Evolutionary conservation across 305 asterid genomes (phyloP).

Genomic region (Fraxinus sp.): DNA sequence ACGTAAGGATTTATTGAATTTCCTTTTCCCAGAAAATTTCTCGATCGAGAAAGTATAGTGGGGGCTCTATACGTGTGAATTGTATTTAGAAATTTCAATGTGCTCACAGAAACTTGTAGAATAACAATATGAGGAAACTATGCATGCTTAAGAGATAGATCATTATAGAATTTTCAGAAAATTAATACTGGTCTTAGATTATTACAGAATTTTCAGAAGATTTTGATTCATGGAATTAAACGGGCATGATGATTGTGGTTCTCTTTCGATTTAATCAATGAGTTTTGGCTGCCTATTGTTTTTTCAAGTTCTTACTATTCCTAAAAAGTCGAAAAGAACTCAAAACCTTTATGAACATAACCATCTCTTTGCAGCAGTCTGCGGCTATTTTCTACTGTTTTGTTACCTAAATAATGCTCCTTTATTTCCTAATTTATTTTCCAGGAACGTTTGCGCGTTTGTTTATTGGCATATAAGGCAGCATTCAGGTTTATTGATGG

Average conservation of each 20-base stretch:
- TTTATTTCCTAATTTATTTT: constrained; percentile 19
- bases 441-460: constrained; percentile 81
- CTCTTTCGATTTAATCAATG: not conserved
- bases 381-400: not conserved
- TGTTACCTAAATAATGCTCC: constrained; percentile 23
- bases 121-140: not conserved
- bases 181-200: not conserved
- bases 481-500: constrained; percentile 90
- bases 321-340: not conserved
- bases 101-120: not conserved
- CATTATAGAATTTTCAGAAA: not conserved
- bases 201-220: not conserved
- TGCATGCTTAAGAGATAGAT: not conserved
- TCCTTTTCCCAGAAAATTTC: not conserved
- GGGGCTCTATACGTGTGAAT: not conserved
- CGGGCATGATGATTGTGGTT: not conserved
- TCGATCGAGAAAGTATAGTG: not conserved
- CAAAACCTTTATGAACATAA: not conserved
- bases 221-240: not conserved
- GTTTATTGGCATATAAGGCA: constrained; percentile 72
- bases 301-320: constrained; percentile 2
- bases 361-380: not conserved
- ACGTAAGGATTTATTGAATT: not conserved
- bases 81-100: not conserved
- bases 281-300: constrained; percentile 2